Evolutionary conservation across 805 yeast genomes (phyloP), one percentile per base, ranked within the genome.

Genomic region (Wickerhamiella brachini): DNA sequence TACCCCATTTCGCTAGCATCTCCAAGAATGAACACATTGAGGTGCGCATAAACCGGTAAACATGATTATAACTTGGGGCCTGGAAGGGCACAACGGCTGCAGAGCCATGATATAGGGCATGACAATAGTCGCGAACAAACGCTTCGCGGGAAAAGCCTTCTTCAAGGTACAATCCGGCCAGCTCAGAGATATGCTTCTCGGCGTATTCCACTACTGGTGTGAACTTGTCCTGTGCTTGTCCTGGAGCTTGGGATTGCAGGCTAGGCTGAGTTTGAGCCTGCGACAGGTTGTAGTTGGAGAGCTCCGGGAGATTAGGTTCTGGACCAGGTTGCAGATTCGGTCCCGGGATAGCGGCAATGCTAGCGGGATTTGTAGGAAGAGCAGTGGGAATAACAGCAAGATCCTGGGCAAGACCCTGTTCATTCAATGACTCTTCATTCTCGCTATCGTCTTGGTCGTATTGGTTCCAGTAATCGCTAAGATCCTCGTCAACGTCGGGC

Each of bases 391-490:
- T 12, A 7, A 15, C 15, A 12, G 34, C 34, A 29, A 4, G 15
- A 3, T 29, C 34, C 34, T 7, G 3, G 34, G 12, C 31, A 6
- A 26, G 31, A 26, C 10, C 31, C 6, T 10, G n/a, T 2, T 31
- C 48, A 9, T 24, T 20, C 21, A 39, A 48, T 3, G 29, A 37
- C 12, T 34, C 42, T 12, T 49, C 50, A 12, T 45, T 42, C n/a
- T 49, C 51, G 13, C 22, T 22, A 38, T 38, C 45, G 34, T 18
- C 37, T 8, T 34, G 26, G 38, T 50, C 56, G 52, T 54, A 54
- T 23, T 38, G 49, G 39, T 47, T 47, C 57, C 57, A 54, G 39
- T 54, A 54, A 23, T 54, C 57, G 23, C 49, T 45, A 12, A 53
- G 37, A 15, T 53, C 52, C 26, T 47, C 24, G 39, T 50, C 41